A percentile compares a stretch with the other conserved stretches of the same genome.
Evolutionary conservation across 2,329 filamentous ascomycete species (phyloP).

Genomic region (Dryadomyces quercivorus): DNA sequence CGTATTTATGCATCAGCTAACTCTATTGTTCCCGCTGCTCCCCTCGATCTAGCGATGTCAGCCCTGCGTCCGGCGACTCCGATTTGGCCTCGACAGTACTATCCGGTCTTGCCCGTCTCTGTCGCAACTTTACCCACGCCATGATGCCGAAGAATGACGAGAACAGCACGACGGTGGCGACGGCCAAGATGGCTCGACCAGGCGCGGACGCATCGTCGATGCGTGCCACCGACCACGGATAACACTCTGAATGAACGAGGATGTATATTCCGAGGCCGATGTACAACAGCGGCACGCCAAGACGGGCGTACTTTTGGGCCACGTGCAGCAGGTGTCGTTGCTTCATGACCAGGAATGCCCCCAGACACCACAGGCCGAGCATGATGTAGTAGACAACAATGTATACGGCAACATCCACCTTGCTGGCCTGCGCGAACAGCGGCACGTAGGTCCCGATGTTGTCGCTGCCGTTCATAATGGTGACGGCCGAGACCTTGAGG

Average conservation of each 20-base stretch:
- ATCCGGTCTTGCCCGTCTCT: too few relatives aligned
- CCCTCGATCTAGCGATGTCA: not conserved
- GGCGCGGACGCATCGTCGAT: slow-evolving; percentile 9
- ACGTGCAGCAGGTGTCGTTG: slow-evolving; percentile 18
- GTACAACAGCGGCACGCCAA: slow-evolving; percentile 20
- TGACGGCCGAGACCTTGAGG: slow-evolving; percentile 19
- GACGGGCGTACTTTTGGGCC: slow-evolving; percentile 15
- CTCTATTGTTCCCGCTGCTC: not conserved
- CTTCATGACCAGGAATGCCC: slow-evolving; percentile 18
- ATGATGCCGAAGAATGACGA: not conserved
- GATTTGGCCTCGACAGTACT: not conserved
- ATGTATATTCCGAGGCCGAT: slow-evolving; percentile 21
- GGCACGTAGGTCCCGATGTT: slow-evolving; percentile 24
- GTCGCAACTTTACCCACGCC: not conserved
- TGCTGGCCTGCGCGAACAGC: slow-evolving; percentile 20
- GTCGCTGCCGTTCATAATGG: slow-evolving; percentile 23
- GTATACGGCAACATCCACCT: slow-evolving; percentile 21
- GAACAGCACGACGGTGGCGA: not conserved
- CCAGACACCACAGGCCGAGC: slow-evolving; percentile 20
- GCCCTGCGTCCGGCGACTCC: not conserved
- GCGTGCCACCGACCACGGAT: slow-evolving; percentile 21
- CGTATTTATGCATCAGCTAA: not conserved
- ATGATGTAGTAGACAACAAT: slow-evolving; percentile 21
- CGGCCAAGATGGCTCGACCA: not conserved
- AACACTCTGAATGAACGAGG: slow-evolving; percentile 19